Conservation (phyloP, 228 moss, liverwort and hornwort genomes). For the Sphagnum fallax region DNA sequence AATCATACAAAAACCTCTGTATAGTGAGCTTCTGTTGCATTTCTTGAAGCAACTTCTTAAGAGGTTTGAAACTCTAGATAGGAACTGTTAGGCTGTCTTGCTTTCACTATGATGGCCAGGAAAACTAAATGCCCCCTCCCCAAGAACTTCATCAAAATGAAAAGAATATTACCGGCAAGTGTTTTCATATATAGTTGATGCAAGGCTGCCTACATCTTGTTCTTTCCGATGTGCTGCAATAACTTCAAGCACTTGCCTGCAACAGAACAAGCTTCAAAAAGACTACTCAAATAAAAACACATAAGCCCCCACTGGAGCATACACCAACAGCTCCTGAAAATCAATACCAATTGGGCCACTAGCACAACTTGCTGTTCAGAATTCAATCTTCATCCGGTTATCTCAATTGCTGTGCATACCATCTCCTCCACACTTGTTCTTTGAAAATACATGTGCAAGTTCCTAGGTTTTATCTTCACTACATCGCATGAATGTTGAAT, state of each 20-base stretch:
- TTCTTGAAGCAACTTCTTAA: background rate
- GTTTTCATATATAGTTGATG: constrained; percentile 69
- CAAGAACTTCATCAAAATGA: background rate
- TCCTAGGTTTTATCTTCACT: no score
- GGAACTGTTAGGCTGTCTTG: background rate
- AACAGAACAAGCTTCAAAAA: constrained; percentile 1
- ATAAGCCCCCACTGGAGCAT: background rate
- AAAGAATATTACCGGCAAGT: constrained; percentile 58
- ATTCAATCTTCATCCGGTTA: background rate
- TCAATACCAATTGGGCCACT: background rate
- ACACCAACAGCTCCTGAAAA: no score
- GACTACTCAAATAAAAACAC: background rate
- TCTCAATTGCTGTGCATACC: background rate
- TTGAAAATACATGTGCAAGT: no score
- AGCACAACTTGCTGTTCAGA: background rate
- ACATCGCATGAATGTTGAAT: background rate
- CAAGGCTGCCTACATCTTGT: constrained; percentile 59
- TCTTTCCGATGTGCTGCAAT: constrained; percentile 66
- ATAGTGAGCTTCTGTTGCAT: background rate
- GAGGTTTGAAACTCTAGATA: background rate
- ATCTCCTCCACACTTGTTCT: background rate
- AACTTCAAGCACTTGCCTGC: constrained; percentile 93
- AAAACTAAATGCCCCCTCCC: background rate
- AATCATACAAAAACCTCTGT: background rate
- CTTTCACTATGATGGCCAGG: background rate